These are phyloP conservation scores for Microcyclospora tardicrescens DNA, from an alignment of 2,329 filamentous ascomycete genomes.

Conservation along the genomic window DNA sequence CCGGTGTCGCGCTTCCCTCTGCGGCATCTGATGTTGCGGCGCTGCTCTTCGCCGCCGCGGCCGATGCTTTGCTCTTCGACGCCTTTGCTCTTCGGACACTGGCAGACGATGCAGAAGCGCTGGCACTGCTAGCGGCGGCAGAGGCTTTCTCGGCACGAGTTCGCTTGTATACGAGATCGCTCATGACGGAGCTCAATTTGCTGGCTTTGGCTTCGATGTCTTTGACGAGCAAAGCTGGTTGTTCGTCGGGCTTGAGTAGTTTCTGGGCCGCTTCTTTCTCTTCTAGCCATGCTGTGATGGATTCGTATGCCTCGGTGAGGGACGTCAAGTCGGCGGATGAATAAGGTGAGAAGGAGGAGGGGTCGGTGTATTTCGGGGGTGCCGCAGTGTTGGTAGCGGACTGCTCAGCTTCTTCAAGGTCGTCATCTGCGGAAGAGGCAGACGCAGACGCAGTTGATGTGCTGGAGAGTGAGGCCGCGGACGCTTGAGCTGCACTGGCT, in stretches of 20 bases:
- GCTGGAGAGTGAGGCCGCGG: slow-evolving; percentile 26
- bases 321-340: slow-evolving; percentile 56
- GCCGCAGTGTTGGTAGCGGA: slow-evolving; percentile 23
- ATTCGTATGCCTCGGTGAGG: slow-evolving; percentile 49
- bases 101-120: no score
- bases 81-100: slow-evolving; percentile 13
- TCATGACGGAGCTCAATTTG: slow-evolving; percentile 56
- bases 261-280: slow-evolving; percentile 59
- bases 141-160: slow-evolving; percentile 21
- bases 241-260: slow-evolving; percentile 53
- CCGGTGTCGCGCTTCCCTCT: slow-evolving; percentile 20
- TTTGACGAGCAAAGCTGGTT: slow-evolving; percentile 60
- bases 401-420: slow-evolving; percentile 59
- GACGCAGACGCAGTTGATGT: slow-evolving; percentile 13
- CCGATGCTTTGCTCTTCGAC: slow-evolving; percentile 19
- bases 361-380: slow-evolving; percentile 23
- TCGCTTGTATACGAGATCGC: slow-evolving; percentile 58
- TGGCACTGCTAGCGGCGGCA: no score
- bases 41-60: slow-evolving; percentile 3
- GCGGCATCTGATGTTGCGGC: slow-evolving; percentile 4
- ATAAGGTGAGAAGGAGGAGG: slow-evolving; percentile 53
- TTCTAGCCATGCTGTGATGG: slow-evolving; percentile 60
- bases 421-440: slow-evolving; percentile 48
- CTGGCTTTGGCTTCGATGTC: slow-evolving; percentile 58
- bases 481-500: slow-evolving; percentile 26